Evolutionary conservation across 805 yeast species (phyloP).

Genomic region (Saturnispora saitoi): DNA sequence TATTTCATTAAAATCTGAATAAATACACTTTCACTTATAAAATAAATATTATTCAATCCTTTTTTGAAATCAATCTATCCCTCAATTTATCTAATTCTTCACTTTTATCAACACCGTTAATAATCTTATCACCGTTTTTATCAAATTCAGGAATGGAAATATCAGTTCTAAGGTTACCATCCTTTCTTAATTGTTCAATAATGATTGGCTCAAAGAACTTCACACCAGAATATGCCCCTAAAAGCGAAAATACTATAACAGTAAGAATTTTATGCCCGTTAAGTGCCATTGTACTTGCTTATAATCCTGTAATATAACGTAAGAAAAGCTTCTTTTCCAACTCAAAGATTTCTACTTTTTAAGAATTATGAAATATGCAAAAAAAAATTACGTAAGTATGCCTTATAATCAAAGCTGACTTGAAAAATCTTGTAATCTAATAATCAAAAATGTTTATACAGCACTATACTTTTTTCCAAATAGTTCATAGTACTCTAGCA

Average conservation of each 20-base stretch:
- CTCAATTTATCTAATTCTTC: constrained; percentile 18
- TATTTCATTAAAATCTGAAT: background rate
- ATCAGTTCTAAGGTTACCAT: constrained; percentile 56
- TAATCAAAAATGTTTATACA: constrained; percentile 3
- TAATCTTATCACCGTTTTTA: constrained; percentile 30
- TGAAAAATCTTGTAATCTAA: background rate
- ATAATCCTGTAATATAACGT: background rate
- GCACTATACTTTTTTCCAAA: constrained; percentile 35
- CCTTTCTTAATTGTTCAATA: constrained; percentile 55
- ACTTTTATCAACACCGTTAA: constrained; percentile 19
- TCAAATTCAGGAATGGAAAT: constrained; percentile 48
- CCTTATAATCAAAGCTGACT: background rate
- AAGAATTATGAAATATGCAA: background rate
- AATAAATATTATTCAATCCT: constrained; percentile 9
- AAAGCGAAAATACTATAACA: constrained; percentile 22
- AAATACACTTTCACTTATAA: background rate
- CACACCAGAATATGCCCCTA: constrained; percentile 46
- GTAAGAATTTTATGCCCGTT: constrained; percentile 18
- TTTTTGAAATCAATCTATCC: constrained; percentile 14
- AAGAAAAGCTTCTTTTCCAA: background rate
- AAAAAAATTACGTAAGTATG: background rate
- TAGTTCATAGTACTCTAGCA: constrained; percentile 65
- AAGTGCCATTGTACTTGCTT: constrained; percentile 6
- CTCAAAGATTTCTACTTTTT: background rate
- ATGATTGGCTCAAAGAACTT: constrained; percentile 70